These are phyloP conservation scores for Hyaloperonospora brassicae DNA, from an alignment of 352 stramenopile genomes.

Conservation along the genomic window DNA sequence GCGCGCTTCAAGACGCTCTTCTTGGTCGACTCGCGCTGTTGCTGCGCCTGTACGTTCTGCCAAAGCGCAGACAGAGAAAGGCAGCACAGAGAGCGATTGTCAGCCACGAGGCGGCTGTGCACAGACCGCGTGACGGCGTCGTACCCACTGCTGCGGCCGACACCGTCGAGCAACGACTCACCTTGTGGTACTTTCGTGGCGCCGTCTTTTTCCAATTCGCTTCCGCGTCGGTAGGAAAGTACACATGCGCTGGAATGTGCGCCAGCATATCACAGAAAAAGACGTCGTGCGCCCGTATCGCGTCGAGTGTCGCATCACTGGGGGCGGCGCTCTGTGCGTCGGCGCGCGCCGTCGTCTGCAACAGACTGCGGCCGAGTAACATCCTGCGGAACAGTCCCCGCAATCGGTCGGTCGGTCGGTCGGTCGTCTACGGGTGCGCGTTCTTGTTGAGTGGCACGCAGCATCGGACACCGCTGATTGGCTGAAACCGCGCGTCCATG, in stretches of 20 bases:
- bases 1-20: constrained; percentile 52
- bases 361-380: constrained; percentile 46
- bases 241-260: constrained; percentile 62
- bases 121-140: background rate
- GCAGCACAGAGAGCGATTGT: constrained; percentile 2
- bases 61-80: background rate
- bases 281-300: constrained; percentile 36
- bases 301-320: constrained; percentile 14
- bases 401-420: constrained; percentile 22
- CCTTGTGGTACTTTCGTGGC: constrained; percentile 75
- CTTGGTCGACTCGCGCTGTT: constrained; percentile 47
- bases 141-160: background rate
- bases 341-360: constrained; percentile 22
- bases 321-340: constrained; percentile 2
- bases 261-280: constrained; percentile 78
- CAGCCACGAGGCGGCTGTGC: background rate
- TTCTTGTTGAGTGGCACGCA: too few relatives aligned
- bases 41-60: constrained; percentile 49
- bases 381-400: constrained; percentile 19
- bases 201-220: constrained; percentile 65
- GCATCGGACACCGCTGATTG: too few relatives aligned
- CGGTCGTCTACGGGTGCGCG: background rate
- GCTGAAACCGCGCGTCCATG: too few relatives aligned
- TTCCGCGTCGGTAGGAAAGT: constrained; percentile 72
- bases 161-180: constrained; percentile 12